phyloP scores from a whole-genome alignment of 2,329 filamentous ascomycete species.

The Thyridium curvatum region DNA sequence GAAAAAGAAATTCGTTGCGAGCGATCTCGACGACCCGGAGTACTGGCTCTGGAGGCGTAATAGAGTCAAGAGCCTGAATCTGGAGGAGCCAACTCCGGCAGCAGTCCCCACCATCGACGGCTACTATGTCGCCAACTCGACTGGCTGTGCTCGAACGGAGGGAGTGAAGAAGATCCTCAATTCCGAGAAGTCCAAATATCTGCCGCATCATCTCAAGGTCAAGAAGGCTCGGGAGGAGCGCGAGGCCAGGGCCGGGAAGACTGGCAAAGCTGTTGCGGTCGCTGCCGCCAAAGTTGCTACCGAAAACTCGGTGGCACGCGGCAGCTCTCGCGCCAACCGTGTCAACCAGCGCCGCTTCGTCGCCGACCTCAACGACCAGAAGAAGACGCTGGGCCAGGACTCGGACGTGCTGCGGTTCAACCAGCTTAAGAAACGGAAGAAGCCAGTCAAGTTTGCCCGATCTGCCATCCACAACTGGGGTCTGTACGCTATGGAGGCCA shows the following conservation, averaged over 20 bases:
- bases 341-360: constrained; percentile 93
- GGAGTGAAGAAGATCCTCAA: constrained; percentile 94
- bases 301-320: constrained; percentile 77
- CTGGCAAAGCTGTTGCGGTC: constrained; percentile 59
- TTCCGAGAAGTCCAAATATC: constrained; percentile 95
- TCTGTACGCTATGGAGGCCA: constrained; percentile 95
- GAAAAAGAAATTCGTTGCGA: constrained; percentile 37
- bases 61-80: constrained; percentile 50
- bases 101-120: constrained; percentile 42
- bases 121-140: constrained; percentile 78
- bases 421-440: constrained; percentile 98
- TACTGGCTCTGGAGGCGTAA: constrained; percentile 53
- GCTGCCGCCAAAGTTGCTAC: constrained; percentile 68
- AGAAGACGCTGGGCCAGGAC: constrained; percentile 75
- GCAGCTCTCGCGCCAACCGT: constrained; percentile 86
- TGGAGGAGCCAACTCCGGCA: constrained; percentile 17
- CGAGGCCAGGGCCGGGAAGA: constrained; percentile 63
- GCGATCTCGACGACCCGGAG: constrained; percentile 41
- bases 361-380: constrained; percentile 92
- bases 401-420: constrained; percentile 96
- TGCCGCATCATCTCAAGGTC: constrained; percentile 95
- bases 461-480: constrained; percentile 99
- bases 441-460: constrained; percentile 94
- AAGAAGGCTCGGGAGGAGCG: constrained; percentile 86
- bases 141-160: constrained; percentile 85